These are phyloP conservation scores for Neonectria magnoliae DNA, from an alignment of 2,329 filamentous ascomycete species.

Conservation along the genomic window DNA sequence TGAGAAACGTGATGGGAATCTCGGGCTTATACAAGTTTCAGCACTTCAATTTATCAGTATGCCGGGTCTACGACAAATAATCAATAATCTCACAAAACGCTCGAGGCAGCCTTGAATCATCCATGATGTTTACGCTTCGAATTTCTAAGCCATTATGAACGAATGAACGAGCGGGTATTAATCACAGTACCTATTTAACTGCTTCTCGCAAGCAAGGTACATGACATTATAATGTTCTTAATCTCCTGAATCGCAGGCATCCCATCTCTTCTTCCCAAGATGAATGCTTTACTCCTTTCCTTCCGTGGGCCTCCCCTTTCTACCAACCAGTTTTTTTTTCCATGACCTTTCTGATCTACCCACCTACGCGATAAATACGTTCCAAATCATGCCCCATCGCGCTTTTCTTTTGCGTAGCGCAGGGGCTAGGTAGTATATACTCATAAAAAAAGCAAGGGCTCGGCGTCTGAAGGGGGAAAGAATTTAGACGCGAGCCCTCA, in stretches of 20 bases:
- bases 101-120: not conserved
- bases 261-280: not conserved
- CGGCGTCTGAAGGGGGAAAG: not conserved
- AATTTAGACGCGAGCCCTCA: not conserved
- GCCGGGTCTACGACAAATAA: too few species aligned
- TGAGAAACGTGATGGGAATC: not conserved
- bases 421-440: constrained; percentile 9
- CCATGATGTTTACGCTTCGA: not conserved
- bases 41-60: not conserved
- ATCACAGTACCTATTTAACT: constrained; percentile 5
- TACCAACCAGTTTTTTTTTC: not conserved
- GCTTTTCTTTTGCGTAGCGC: not conserved
- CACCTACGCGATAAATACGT: not conserved
- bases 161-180: constrained; percentile 13
- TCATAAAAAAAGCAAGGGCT: constrained; percentile 17
- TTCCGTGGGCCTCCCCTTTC: not conserved
- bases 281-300: not conserved
- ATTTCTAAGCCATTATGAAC: not conserved
- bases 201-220: constrained; percentile 3
- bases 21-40: not conserved
- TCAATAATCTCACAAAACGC: not conserved
- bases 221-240: constrained; percentile 17
- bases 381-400: constrained; percentile 1
- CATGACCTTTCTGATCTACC: not conserved
- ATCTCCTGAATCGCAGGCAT: not conserved